Conservation (phyloP, 2,329 filamentous ascomycete species). For the Arthroderma sp. region DNA sequence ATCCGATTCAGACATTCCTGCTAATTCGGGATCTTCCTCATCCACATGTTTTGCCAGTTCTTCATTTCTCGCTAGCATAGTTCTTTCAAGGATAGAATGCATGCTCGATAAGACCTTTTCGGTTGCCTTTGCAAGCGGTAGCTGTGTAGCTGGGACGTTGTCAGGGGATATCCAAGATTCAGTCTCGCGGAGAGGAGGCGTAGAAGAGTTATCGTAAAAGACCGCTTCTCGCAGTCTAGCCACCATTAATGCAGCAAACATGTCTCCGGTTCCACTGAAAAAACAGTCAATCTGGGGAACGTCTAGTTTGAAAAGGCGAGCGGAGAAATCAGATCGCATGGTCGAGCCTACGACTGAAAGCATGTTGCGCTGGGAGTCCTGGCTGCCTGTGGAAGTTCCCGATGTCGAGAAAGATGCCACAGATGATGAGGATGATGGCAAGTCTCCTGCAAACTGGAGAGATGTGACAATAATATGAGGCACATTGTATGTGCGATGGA, state of each 20-base stretch:
- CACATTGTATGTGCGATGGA: conserved; percentile 63
- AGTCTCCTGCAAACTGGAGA: conserved; percentile 50
- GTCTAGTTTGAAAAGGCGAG: conserved; percentile 77
- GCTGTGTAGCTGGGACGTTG: conserved; percentile 50
- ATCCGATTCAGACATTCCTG: conserved; percentile 24
- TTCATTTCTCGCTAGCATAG: conserved; percentile 51
- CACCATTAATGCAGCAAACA: conserved; percentile 89
- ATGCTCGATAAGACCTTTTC: conserved; percentile 86
- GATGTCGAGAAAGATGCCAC: conserved; percentile 17
- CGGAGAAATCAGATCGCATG: conserved; percentile 46
- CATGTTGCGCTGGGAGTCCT: conserved; percentile 27
- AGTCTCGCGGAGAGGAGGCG: conserved; percentile 36
- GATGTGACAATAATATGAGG: conserved; percentile 92
- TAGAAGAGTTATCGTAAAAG: conserved; percentile 36
- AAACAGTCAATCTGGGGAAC: conserved; percentile 83
- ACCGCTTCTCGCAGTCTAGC: conserved; percentile 79
- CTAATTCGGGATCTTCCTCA: conserved; percentile 9
- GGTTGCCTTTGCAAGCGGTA: conserved; percentile 71
- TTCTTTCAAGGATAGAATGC: conserved; percentile 66
- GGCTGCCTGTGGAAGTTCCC: conserved; percentile 16
- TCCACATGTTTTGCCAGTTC: conserved; percentile 38
- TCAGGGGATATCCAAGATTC: conserved; percentile 68
- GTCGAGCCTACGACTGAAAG: conserved; percentile 69
- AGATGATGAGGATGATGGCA: conserved; percentile 32
- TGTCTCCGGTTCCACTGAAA: conserved; percentile 93